Evolutionary conservation across 345 rosid species (phyloP), one percentile per base, ranked within the genome.

Genomic region (Nasturtium officinale): DNA sequence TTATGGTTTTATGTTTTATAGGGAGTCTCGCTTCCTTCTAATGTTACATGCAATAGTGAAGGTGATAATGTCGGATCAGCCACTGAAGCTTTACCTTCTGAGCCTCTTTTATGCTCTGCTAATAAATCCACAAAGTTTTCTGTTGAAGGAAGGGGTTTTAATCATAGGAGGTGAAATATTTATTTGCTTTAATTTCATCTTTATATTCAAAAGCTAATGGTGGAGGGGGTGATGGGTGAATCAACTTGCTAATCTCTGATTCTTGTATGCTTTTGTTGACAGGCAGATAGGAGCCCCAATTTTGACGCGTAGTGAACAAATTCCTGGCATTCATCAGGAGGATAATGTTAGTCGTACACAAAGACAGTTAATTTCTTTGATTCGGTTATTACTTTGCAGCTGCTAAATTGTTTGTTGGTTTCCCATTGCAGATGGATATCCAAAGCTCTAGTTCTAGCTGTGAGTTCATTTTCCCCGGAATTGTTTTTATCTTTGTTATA

Each of bases 11-110:
- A 16, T 54, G 2, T 29, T 10, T 10, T 76, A 21, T 78, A 93
- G 98, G 92, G 82, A 72, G 88, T 82, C 67, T 75, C 65, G 61
- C 81, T 85, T 76, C 85, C 93, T 30, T 82, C 79, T 54, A 83
- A 80, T 67, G 52, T 78, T 63, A 17, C 80, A 8, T 80, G 86
- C 50, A 78, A 76, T 67, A 67, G 61, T 17, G 78, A 73, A 64
- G 76, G 79, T 42, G 87, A 71, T 42, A 66, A 58, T 73, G 85
- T 61, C 55, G 89, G 81, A 82, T 80, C 84, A 61, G 81, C 83
- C 66, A 21, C 50, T 5, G 78, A 76, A 18, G 37, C 65, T 58
- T 55, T 61, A 52, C 58, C 82, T 67, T 71, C 82, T 65, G 77
- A 76, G 23, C 20, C 55, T 67, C 66, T 46, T 26, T 66, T 45